Percentiles rank a stretch among this genome's conserved stretches.
Evolutionary conservation across 208 protist genomes (phyloP).

Genomic region (Crithidia sp.): DNA sequence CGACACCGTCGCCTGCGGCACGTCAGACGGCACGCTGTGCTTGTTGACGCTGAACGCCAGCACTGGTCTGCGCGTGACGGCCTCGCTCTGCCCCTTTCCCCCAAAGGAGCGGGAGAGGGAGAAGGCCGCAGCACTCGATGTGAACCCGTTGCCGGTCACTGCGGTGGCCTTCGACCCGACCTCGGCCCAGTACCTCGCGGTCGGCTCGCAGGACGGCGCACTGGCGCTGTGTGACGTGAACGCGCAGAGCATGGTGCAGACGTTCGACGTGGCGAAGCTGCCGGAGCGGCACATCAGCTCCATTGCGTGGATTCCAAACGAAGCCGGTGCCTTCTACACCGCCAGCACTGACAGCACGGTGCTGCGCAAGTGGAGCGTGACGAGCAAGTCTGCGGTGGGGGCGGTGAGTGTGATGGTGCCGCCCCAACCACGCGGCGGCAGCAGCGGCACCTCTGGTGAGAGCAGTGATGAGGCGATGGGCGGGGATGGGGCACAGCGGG

Average conservation of each 20-base stretch:
- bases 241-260: constrained; percentile 48
- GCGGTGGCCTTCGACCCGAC: constrained; percentile 73
- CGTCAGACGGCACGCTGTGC: constrained; percentile 67
- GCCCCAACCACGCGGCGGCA: constrained; percentile 11
- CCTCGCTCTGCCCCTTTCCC: constrained; percentile 65
- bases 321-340: constrained; percentile 75
- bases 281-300: constrained; percentile 54
- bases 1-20: constrained; percentile 79
- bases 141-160: constrained; percentile 54
- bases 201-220: constrained; percentile 73
- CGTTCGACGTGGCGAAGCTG: constrained; percentile 49
- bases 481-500: background rate
- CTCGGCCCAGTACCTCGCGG: constrained; percentile 67
- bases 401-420: constrained; percentile 41
- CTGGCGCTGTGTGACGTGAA: constrained; percentile 68
- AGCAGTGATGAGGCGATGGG: background rate
- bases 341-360: constrained; percentile 57
- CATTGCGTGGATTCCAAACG: constrained; percentile 70
- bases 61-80: constrained; percentile 59
- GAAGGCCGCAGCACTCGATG: constrained; percentile 12
- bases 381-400: constrained; percentile 52
- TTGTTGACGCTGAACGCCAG: constrained; percentile 70
- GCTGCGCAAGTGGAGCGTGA: constrained; percentile 73
- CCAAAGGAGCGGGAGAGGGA: constrained; percentile 40
- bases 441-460: background rate